Evolutionary conservation across 2,329 filamentous ascomycete species (phyloP).

Genomic region (Monilinia vaccinii-corymbosi): DNA sequence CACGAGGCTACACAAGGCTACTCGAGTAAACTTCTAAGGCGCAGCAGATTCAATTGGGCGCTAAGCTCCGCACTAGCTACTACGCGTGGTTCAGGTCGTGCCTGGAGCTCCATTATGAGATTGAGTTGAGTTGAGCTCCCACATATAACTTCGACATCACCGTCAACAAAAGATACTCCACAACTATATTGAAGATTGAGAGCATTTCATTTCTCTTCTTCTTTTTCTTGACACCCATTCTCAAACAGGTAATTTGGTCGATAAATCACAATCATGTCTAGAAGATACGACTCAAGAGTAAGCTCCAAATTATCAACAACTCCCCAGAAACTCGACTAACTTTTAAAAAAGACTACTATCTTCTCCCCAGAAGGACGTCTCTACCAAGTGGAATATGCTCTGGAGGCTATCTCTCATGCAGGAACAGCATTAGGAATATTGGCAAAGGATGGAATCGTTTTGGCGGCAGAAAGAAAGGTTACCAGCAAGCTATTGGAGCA

Average conservation of each 20-base stretch:
- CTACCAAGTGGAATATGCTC: conserved; percentile 98
- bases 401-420: conserved; percentile 97
- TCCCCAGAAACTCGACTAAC: conserved; percentile 17
- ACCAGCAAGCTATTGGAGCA: conserved; percentile 99
- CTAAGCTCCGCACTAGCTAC: conserved; percentile 11
- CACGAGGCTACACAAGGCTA: neutral
- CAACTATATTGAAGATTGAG: neutral
- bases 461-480: conserved; percentile 96
- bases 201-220: neutral
- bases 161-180: conserved; percentile 5
- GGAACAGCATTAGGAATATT: conserved; percentile 95
- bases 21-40: neutral
- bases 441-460: conserved; percentile 95
- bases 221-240: neutral
- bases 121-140: conserved; percentile 9
- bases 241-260: neutral
- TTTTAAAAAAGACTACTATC: conserved; percentile 72
- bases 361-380: conserved; percentile 98
- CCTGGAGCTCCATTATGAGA: conserved; percentile 23
- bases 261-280: conserved; percentile 57
- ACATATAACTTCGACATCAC: conserved; percentile 7
- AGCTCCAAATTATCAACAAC: conserved; percentile 31
- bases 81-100: conserved; percentile 18
- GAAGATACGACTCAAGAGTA: conserved; percentile 95
- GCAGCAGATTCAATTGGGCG: neutral